Evolutionary conservation across 371 early-diverging fungal species (phyloP), one percentile per base, ranked within the genome.

Genomic region (Circinella minor): DNA sequence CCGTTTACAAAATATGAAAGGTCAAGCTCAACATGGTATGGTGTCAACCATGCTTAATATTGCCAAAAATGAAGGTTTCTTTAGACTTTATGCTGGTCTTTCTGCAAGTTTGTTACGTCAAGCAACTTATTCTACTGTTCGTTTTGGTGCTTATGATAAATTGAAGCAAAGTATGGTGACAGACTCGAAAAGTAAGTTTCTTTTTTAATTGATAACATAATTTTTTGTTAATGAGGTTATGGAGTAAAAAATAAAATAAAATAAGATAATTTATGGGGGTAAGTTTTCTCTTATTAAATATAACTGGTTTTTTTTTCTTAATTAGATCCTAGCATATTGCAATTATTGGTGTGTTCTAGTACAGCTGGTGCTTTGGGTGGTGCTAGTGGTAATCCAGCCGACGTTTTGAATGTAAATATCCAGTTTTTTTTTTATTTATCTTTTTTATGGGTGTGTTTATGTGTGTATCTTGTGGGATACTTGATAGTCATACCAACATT

Each of bases 331-430:
- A 68, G 83, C 13, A 74, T 82, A n/a, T 79, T 79, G 71, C 81
- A 84, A 60, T 72, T 86, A 59, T 73, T 90, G 1, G n/a, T 81
- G 6, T 81, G 87, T 10, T 89, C 87, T 1, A 76, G 85, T 18
- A 66, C 79, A 0, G 92, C 90, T 15, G 92, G 92, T 27, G 83
- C 84, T 4, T 77, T 86, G 14, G 92, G 90, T 60, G 93, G 92
- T 14, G 71, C 86, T 4, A 84, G 86, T 63, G 91, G 91, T n/a
- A 89, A 90, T 61, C 92, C 92, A 0, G 91, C 89, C n/a, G 93
- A 93, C 70, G 82, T 91, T 11, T 82, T 88, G 14, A 91, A 92
- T 60, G 87, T 51, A 51, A 5, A 15, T 43, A 43, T 43, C 51
- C 15, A 17, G 51, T 0, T 1, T 1, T 51, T 51, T 15, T 13